Evolutionary conservation across 169 alveolate genomes (phyloP), one percentile per base, ranked within the genome.

Genomic region (Plasmodium fragile): DNA sequence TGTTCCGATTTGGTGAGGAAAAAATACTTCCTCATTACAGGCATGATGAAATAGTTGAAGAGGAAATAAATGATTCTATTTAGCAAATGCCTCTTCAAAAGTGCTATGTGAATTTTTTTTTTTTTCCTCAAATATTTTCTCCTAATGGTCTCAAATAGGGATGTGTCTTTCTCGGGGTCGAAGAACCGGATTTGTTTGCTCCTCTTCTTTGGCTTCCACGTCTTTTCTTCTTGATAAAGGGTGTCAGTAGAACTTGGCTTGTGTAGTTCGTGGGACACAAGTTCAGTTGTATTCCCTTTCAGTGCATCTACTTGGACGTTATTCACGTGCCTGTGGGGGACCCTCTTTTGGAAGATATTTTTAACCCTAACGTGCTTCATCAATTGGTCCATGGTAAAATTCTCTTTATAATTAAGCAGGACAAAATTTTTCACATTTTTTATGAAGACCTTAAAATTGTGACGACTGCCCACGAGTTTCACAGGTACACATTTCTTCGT

Each of bases 31-130:
- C 92, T 59, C 30, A 71, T 91, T 69, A 91, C 22, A 1, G 94
- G 94, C 94, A 91, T 91, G 75, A 91, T 81, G 55, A 91, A 81
- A 70, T 91, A 91, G 73, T 91, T 91, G 82, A 91, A 91, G 13
- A 91, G 91, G 43, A 91, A 91, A 77, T 91, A 77, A 80, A 91
- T 81, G 45, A 91, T 25, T 77, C 94, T 91, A 45, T 71, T 81
- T 70, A 91, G 39, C 18, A 80, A 36, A 81, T 91, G 92, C 82
- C 94, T 91, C 73, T 91, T 91, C 77, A 71, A 70, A 70, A 81
- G 71, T 0, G 85, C 72, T 41, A 69, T 30, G 39, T 80, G 43
- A 43, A 73, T 91, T 81, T 91, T 91, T 71, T 91, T 91, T 25
- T 59, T 41, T 28, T 81, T 91, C 32, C 34, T 72, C 41, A 71